Base-by-base conservation (phyloP, 352 stramenopile genomes). In the Peronospora destructor region DNA sequence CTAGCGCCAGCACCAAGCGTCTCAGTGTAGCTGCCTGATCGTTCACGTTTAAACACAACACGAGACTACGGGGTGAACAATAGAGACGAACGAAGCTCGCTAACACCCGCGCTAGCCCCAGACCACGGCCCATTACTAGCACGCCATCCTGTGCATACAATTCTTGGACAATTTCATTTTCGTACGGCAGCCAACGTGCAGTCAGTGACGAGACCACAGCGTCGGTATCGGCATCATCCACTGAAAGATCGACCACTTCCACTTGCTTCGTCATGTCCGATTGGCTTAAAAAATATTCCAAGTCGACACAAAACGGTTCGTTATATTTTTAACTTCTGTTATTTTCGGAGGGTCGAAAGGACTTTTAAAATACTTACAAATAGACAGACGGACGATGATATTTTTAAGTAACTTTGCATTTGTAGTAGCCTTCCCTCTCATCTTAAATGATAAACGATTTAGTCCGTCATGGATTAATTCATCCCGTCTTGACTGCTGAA, bases 1-100 rank as follows among this genome's bases (percentile, higher is more conserved):
- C 94, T 58, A 97, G 84, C n/a, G 74, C 74, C 34, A 94, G 64
- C 23, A 98, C 66, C 42, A 91, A 51, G 43, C 88, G 73, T 6
- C 73, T 56, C 29, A 95, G 68, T 16, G 79, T 70, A 6, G 77
- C 64, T 14, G 94, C 85, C 17, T 91, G 65, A 16, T 97, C 91
- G 40, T 78, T 94, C 17, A 87, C 73, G 59, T 97, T 97, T 11
- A 99, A 63, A 57, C 97, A 90, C 44, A 99, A 73, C 36, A 98
- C 79, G 35, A 92, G 87, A 33, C 66, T 68, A 55, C 72, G 78
- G 17, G 63, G 80, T 23, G 56, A 82, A 70, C 68, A 92, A 65
- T 97, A 96, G 47, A 97, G 82, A 50, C 90, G 81, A 43, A 95
- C 68, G 53, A 98, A 97, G 58, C 87, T 85, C 21, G 84, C 85